Evolutionary conservation across 441 rosid genomes (phyloP).

Genomic region (Erodium moschatum): DNA sequence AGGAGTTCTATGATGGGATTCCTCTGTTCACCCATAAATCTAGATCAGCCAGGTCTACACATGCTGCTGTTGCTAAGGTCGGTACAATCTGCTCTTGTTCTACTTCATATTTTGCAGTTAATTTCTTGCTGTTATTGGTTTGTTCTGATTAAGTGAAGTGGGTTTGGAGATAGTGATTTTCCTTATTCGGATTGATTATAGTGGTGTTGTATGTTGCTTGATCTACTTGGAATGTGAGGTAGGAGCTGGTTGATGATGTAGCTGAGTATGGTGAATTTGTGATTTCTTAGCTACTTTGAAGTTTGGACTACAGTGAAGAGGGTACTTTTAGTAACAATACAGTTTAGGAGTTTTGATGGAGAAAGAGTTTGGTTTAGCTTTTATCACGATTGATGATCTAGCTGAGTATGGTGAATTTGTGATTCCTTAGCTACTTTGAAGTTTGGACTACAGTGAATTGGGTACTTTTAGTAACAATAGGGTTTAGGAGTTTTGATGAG

Average conservation of each 20-base stretch:
- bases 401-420: no score
- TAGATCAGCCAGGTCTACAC: not conserved
- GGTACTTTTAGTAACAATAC: no score
- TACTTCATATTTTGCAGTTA: no score
- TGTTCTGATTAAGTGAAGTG: not conserved
- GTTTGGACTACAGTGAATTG: not conserved
- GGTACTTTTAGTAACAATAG: not conserved
- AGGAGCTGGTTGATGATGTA: not conserved
- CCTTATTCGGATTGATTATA: not conserved
- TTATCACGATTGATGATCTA: not conserved
- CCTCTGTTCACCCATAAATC: not conserved
- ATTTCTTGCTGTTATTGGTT: not conserved
- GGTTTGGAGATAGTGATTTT: not conserved
- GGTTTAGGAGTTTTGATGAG: not conserved
- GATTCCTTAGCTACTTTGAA: no score
- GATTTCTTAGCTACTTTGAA: no score
- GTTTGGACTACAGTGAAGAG: no score
- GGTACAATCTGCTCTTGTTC: not conserved
- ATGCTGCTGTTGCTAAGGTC: not conserved
- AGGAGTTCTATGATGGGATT: not conserved
- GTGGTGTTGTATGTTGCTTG: not conserved
- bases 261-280: no score
- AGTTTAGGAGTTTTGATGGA: no score
- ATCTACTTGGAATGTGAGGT: not conserved
- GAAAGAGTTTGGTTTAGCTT: no score